These are phyloP conservation scores for Dactylellina cionopaga DNA, from an alignment of 2,329 filamentous ascomycete genomes.

Conservation along the genomic window DNA sequence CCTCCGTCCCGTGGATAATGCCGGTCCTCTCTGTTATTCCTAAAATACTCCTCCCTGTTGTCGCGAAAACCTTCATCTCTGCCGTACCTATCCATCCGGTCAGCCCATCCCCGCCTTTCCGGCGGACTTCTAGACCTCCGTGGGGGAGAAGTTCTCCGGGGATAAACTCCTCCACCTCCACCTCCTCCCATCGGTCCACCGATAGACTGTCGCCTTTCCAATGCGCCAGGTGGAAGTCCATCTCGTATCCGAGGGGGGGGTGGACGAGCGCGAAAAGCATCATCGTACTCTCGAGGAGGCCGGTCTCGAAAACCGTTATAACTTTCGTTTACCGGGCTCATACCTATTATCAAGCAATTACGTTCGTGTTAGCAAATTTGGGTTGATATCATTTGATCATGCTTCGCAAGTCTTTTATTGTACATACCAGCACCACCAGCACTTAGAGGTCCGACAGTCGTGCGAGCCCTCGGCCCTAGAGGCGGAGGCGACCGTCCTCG, in stretches of 20 bases:
- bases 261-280: slow-evolving; percentile 27
- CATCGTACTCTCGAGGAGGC: slow-evolving; percentile 37
- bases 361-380: too few species aligned
- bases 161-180: slow-evolving; percentile 32
- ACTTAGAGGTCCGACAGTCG: slow-evolving; percentile 36
- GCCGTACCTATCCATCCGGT: slow-evolving; percentile 33
- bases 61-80: slow-evolving; percentile 45
- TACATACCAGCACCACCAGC: slow-evolving; percentile 43
- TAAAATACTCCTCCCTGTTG: slow-evolving; percentile 34
- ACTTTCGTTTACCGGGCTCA: slow-evolving; percentile 38
- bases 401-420: too few species aligned
- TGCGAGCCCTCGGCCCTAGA: slow-evolving; percentile 31
- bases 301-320: slow-evolving; percentile 44
- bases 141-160: slow-evolving; percentile 31
- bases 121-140: slow-evolving; percentile 48
- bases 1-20: slow-evolving; percentile 43
- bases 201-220: slow-evolving; percentile 41
- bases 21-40: slow-evolving; percentile 25
- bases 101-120: slow-evolving; percentile 40
- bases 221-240: slow-evolving; percentile 1
- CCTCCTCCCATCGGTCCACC: slow-evolving; percentile 41
- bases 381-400: too few species aligned
- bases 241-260: slow-evolving; percentile 22
- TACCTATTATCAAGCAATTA: slow-evolving; percentile 35
- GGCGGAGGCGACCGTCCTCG: slow-evolving; percentile 43